Conservation (phyloP, 805 yeast genomes). For the Helenozyma rhizophorensis region DNA sequence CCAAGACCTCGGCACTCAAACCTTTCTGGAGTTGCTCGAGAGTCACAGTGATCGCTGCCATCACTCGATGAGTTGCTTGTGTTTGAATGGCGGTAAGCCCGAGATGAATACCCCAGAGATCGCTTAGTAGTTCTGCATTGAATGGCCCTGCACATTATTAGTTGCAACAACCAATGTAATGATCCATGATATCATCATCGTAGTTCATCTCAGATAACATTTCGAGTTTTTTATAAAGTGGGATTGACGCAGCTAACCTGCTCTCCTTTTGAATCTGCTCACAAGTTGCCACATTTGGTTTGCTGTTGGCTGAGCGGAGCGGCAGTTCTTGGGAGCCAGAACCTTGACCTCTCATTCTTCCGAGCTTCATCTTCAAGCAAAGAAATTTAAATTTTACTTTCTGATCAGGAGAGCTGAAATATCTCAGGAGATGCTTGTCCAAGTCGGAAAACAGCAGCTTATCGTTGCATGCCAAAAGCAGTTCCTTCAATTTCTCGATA, state of each 20-base stretch:
- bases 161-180: too few relatives aligned
- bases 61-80: too few relatives aligned
- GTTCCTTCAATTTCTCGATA: constrained; percentile 1
- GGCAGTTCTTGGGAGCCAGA: neutral
- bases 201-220: too few relatives aligned
- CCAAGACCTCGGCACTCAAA: constrained; percentile 24
- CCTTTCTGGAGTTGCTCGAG: constrained; percentile 29
- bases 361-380: constrained; percentile 1
- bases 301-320: too few relatives aligned
- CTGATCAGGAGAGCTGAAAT: constrained; percentile 1
- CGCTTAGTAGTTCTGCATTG: too few relatives aligned
- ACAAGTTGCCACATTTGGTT: too few relatives aligned
- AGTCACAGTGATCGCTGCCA: constrained; percentile 27
- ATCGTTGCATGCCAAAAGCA: constrained; percentile 5
- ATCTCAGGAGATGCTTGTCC: constrained; percentile 1
- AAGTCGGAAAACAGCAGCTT: constrained; percentile 4
- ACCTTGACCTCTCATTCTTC: neutral
- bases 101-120: too few relatives aligned
- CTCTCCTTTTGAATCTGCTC: neutral
- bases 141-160: too few relatives aligned
- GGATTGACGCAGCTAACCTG: too few relatives aligned
- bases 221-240: too few relatives aligned
- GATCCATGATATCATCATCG: too few relatives aligned
- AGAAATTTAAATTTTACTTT: constrained; percentile 3
- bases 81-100: too few relatives aligned